Conservation (phyloP, 176 grass and related monocot genomes). For the Eremochloa ophiuroides region DNA sequence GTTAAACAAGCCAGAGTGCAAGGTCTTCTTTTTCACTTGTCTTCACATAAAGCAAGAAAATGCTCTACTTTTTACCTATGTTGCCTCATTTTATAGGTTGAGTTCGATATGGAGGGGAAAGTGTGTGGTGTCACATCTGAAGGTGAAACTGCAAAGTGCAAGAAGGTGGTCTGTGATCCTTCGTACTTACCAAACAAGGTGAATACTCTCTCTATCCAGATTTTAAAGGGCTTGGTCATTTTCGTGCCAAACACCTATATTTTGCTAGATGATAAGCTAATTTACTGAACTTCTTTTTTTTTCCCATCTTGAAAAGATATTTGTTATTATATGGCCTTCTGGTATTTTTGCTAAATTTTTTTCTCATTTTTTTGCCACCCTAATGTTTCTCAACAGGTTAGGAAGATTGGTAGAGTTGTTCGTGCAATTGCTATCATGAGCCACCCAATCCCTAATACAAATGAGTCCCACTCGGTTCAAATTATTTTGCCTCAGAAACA, state of each 20-base stretch:
- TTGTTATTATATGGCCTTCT: constrained; percentile 10
- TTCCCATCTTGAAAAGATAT: constrained; percentile 16
- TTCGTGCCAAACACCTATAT: not conserved
- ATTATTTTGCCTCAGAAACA: constrained; percentile 95
- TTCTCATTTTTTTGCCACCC: not conserved
- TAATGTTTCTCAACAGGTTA: constrained; percentile 53
- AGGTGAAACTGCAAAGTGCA: constrained; percentile 96
- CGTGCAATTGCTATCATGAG: constrained; percentile 95
- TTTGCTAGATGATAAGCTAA: not conserved
- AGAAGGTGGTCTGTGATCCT: constrained; percentile 93
- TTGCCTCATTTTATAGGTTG: constrained; percentile 49
- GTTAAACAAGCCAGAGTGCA: constrained; percentile 95
- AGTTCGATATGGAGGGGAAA: constrained; percentile 94
- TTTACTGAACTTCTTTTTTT: not conserved
- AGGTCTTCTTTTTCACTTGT: constrained; percentile 48
- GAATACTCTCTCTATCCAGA: constrained; percentile 11
- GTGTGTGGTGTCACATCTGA: constrained; percentile 91
- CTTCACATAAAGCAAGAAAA: not conserved
- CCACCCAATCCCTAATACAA: constrained; percentile 74
- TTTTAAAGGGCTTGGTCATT: not conserved
- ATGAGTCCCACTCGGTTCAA: constrained; percentile 86
- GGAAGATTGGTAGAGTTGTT: constrained; percentile 79
- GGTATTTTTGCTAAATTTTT: not conserved
- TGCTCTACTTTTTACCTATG: constrained; percentile 5
- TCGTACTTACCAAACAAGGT: constrained; percentile 90